phyloP scores from a whole-genome alignment of 805 yeast species.

The Scheffersomyces lignosus region DNA sequence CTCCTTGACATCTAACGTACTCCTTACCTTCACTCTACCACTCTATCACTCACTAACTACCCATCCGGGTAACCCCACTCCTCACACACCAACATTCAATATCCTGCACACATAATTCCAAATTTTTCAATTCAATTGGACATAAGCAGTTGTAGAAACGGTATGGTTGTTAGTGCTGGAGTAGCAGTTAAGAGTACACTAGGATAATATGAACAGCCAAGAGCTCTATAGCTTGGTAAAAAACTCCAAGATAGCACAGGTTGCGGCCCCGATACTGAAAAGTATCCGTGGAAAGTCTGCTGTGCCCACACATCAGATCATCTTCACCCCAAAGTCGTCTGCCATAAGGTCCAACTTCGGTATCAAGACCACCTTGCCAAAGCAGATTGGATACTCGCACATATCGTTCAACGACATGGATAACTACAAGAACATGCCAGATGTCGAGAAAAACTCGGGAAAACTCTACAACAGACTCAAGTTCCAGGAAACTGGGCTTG shows the following conservation, averaged over 20 bases:
- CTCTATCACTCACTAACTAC: too few relatives aligned
- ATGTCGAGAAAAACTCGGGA: conserved; percentile 65
- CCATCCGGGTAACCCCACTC: too few relatives aligned
- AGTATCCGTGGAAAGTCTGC: conserved; percentile 28
- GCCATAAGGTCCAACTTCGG: conserved; percentile 74
- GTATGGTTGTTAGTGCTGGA: too few relatives aligned
- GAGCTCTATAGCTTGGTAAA: conserved; percentile 36
- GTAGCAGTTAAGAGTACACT: too few relatives aligned
- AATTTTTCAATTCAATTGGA: too few relatives aligned
- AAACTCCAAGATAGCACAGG: conserved; percentile 44
- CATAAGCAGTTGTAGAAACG: too few relatives aligned
- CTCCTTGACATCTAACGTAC: too few relatives aligned
- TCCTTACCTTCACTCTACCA: too few relatives aligned
- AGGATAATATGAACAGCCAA: conserved; percentile 27
- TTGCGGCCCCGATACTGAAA: conserved; percentile 40
- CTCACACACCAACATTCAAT: too few relatives aligned
- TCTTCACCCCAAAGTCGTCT: conserved; percentile 66
- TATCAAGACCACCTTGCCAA: conserved; percentile 68
- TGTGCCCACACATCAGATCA: conserved; percentile 69
- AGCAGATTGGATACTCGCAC: conserved; percentile 55
- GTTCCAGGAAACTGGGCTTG: conserved; percentile 67
- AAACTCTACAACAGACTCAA: conserved; percentile 59
- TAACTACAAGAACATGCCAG: conserved; percentile 64
- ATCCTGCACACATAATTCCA: too few relatives aligned
- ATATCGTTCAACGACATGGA: conserved; percentile 68